Evolutionary conservation across 2,329 filamentous ascomycete genomes (phyloP).

Genomic region (Alternaria consortialis): DNA sequence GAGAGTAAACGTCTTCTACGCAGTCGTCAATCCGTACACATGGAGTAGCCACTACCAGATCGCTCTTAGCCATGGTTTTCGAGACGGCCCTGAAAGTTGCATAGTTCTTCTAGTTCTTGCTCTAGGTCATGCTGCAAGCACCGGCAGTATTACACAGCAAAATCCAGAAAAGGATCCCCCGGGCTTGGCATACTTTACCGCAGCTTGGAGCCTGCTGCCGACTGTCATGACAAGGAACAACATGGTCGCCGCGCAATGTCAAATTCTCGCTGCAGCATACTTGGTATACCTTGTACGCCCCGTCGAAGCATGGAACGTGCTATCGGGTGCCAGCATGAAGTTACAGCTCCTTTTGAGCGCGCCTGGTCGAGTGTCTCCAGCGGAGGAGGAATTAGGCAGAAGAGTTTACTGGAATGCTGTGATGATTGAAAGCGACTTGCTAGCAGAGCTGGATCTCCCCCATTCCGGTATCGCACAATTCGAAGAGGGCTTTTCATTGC

Average conservation of each 20-base stretch:
- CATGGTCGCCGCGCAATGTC: slow-evolving; percentile 80
- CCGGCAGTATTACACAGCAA: slow-evolving; percentile 78
- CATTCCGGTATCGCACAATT: slow-evolving; percentile 85
- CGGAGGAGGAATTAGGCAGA: slow-evolving; percentile 76
- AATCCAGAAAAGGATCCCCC: slow-evolving; percentile 75
- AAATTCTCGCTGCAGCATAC: slow-evolving; percentile 81
- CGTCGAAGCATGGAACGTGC: slow-evolving; percentile 81
- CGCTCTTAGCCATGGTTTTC: slow-evolving; percentile 77
- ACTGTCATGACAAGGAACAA: slow-evolving; percentile 82
- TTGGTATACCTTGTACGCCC: slow-evolving; percentile 84
- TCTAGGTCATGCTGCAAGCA: slow-evolving; percentile 77
- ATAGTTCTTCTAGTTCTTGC: slow-evolving; percentile 81
- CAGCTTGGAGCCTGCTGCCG: slow-evolving; percentile 80
- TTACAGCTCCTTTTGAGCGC: slow-evolving; percentile 80
- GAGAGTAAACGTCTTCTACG: slow-evolving; percentile 84
- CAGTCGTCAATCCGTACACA: slow-evolving; percentile 82
- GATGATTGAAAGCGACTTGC: slow-evolving; percentile 79
- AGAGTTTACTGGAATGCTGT: slow-evolving; percentile 86
- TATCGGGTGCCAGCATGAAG: slow-evolving; percentile 83
- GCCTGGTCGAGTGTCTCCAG: slow-evolving; percentile 73
- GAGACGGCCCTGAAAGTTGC: slow-evolving; percentile 82
- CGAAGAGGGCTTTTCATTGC: slow-evolving; percentile 80
- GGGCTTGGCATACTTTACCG: slow-evolving; percentile 80
- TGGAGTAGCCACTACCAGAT: slow-evolving; percentile 80
- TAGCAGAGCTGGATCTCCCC: slow-evolving; percentile 81